Conservation (phyloP, 2,329 filamentous ascomycete species). For the Xylaria sp. region DNA sequence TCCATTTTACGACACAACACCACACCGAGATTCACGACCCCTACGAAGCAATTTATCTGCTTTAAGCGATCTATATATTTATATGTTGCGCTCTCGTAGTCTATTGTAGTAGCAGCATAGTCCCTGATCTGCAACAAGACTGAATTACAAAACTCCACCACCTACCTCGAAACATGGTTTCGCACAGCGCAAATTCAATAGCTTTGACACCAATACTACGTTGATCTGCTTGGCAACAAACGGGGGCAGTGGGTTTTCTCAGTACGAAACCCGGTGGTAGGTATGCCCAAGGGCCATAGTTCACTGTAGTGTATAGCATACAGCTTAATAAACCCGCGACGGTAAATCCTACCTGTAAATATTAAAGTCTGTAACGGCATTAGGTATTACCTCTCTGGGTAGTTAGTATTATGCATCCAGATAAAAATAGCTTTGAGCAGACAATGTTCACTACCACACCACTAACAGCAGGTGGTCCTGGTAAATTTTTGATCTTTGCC, state of each 20-base stretch:
- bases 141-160: conserved; percentile 27
- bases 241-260: conserved; percentile 7
- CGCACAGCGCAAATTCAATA: conserved; percentile 34
- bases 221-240: conserved; percentile 26
- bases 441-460: not conserved
- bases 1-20: not conserved
- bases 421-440: conserved; percentile 27
- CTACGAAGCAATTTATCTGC: conserved; percentile 10
- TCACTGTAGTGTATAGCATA: not conserved
- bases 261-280: conserved; percentile 20
- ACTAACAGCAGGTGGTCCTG: not conserved
- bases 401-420: conserved; percentile 1
- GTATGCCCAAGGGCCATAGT: not conserved
- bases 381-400: not conserved
- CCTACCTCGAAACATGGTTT: conserved; percentile 19
- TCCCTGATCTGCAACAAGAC: conserved; percentile 27
- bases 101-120: not conserved
- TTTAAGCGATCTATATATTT: not conserved
- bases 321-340: not conserved
- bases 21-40: not conserved
- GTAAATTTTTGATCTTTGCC: conserved; percentile 3
- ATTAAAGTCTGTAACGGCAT: not conserved
- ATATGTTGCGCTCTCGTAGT: not conserved
- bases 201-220: conserved; percentile 33
- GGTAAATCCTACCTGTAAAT: conserved; percentile 14